Conservation (phyloP, 352 stramenopile species). For the Pythium utonaiense region DNA sequence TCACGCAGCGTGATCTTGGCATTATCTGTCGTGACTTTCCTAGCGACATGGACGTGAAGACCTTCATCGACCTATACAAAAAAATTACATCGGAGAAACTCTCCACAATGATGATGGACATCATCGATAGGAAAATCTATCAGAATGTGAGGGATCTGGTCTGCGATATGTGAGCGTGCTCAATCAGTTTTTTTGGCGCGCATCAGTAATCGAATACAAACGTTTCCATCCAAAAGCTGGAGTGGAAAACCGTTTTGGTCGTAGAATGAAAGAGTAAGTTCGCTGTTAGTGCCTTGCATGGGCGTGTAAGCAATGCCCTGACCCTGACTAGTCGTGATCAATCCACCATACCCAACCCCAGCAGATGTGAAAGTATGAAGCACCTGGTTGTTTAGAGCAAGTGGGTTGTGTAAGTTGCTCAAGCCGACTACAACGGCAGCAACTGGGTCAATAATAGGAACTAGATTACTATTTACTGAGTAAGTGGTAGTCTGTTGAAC, state of each 20-base stretch:
- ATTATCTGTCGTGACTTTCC: constrained; percentile 15
- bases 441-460: constrained; percentile 9
- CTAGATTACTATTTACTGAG: constrained; percentile 12
- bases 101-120: constrained; percentile 12
- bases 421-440: constrained; percentile 8
- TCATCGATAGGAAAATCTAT: constrained; percentile 13
- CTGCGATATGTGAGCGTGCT: constrained; percentile 3
- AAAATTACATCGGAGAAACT: constrained; percentile 12
- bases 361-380: constrained; percentile 14
- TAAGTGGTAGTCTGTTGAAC: constrained; percentile 7
- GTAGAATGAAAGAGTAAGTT: constrained; percentile 11
- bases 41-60: constrained; percentile 4
- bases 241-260: constrained; percentile 12
- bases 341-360: constrained; percentile 8
- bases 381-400: constrained; percentile 10
- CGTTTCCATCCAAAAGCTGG: constrained; percentile 6
- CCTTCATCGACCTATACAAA: constrained; percentile 15
- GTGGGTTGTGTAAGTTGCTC: constrained; percentile 10
- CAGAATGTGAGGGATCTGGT: constrained; percentile 5
- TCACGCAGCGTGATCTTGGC: constrained; percentile 8
- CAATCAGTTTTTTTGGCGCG: constrained; percentile 9
- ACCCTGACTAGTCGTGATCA: constrained; percentile 15
- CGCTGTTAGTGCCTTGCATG: constrained; percentile 15
- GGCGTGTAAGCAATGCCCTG: constrained; percentile 13
- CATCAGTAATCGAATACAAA: constrained; percentile 15